Evolutionary conservation across 768 basidiomycete species (phyloP).

Genomic region (Boletus pseudopeckii): DNA sequence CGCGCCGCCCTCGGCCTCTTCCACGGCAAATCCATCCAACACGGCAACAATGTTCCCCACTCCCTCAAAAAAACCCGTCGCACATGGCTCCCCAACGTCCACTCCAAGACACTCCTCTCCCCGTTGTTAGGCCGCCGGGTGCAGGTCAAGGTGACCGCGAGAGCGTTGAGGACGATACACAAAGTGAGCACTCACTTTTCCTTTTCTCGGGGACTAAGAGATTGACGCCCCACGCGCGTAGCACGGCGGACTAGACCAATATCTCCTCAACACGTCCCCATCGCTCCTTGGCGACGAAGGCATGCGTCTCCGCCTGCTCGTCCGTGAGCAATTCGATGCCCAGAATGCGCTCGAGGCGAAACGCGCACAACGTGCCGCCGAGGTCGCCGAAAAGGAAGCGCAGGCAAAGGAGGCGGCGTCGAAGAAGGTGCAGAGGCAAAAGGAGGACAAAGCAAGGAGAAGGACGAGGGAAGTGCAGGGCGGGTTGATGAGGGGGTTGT

Average conservation of each 20-base stretch:
- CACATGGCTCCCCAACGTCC: conserved; percentile 86
- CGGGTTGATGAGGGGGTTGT: conserved; percentile 17
- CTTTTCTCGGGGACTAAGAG: neutral
- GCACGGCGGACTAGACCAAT: conserved; percentile 72
- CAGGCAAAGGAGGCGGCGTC: conserved; percentile 5
- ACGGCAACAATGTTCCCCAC: conserved; percentile 87
- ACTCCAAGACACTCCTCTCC: conserved; percentile 69
- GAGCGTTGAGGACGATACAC: conserved; percentile 77
- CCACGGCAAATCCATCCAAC: conserved; percentile 74
- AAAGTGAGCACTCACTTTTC: conserved; percentile 42
- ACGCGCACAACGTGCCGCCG: conserved; percentile 18
- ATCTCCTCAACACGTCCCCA: conserved; percentile 50
- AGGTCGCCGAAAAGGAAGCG: conserved; percentile 18
- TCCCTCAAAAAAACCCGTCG: conserved; percentile 86
- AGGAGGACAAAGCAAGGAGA: conserved; percentile 2
- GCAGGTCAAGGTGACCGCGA: conserved; percentile 67
- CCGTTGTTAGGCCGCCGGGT: conserved; percentile 57
- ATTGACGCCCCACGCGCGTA: conserved; percentile 16
- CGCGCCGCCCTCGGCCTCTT: conserved; percentile 78
- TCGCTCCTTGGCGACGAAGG: conserved; percentile 38
- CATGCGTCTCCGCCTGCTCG: conserved; percentile 44
- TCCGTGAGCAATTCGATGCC: conserved; percentile 31
- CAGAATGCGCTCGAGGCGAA: conserved; percentile 17
- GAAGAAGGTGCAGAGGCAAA: conserved; percentile 5
- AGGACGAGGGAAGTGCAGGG: conserved; percentile 4